Percentiles rank a stretch among this genome's conserved stretches.
phyloP scores from a whole-genome alignment of 2,329 filamentous ascomycete genomes.

The Teratosphaeriaceae sp. region DNA sequence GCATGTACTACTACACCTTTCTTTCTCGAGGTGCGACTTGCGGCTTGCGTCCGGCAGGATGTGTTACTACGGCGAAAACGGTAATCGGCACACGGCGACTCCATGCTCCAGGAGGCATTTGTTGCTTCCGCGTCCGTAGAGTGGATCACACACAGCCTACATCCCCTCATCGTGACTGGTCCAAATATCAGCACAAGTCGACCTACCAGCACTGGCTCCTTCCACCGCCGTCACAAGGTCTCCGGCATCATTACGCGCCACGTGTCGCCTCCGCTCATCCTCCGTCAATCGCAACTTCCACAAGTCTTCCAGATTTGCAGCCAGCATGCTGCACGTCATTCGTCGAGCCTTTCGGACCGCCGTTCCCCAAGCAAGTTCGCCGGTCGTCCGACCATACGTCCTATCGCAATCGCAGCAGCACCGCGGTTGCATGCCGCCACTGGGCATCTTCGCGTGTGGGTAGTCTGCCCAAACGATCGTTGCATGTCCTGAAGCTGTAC shows the following conservation, averaged over 20 bases:
- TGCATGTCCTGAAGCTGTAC: no score
- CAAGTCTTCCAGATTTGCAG: neutral
- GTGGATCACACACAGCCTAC: constrained; percentile 11
- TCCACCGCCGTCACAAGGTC: neutral
- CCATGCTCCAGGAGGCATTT: constrained; percentile 3
- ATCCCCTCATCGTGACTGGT: constrained; percentile 7
- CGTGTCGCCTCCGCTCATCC: neutral
- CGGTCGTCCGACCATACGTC: no score
- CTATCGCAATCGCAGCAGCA: no score
- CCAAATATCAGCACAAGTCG: neutral
- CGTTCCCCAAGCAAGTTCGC: no score
- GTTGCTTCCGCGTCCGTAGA: constrained; percentile 11
- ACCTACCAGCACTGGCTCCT: neutral
- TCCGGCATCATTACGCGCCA: neutral
- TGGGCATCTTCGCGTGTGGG: no score
- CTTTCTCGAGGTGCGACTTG: constrained; percentile 25
- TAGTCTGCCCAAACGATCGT: no score
- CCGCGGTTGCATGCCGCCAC: no score
- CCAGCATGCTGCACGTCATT: neutral
- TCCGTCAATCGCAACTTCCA: neutral
- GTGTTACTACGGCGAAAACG: constrained; percentile 25
- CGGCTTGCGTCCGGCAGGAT: constrained; percentile 11
- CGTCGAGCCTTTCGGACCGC: no score
- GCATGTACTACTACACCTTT: constrained; percentile 23
- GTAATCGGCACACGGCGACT: no score